Conservation (phyloP, 129 eudicot species). For the Saussurea involucrata region DNA sequence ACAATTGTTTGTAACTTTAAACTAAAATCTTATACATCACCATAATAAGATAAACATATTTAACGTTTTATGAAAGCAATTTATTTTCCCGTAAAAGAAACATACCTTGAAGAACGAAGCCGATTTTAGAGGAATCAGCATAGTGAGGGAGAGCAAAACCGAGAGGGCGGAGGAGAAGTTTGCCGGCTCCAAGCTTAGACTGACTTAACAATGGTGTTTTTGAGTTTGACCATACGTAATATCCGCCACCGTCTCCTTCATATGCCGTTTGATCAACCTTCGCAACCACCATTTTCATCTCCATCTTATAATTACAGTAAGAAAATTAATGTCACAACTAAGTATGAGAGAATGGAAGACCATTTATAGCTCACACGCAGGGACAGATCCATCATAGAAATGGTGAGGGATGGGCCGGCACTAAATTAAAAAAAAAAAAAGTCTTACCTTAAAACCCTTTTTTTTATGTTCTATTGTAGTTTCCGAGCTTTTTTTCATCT, state of each 20-base stretch:
- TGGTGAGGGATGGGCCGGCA: too few species aligned
- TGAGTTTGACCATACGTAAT: constrained; percentile 44
- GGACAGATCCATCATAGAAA: too few species aligned
- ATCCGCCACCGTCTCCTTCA: constrained; percentile 49
- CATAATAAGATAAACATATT: neutral
- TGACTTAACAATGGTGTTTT: constrained; percentile 36
- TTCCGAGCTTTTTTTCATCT: too few species aligned
- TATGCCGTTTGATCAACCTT: constrained; percentile 19
- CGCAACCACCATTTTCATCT: constrained; percentile 28
- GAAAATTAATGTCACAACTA: neutral
- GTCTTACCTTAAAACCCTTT: too few species aligned
- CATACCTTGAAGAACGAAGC: constrained; percentile 50
- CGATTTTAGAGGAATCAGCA: constrained; percentile 53
- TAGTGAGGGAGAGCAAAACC: constrained; percentile 68
- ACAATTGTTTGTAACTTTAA: neutral
- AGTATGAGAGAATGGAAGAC: neutral
- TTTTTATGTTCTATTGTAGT: too few species aligned
- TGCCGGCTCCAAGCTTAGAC: constrained; percentile 48
- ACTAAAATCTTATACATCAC: neutral
- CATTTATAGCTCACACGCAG: neutral
- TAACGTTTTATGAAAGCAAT: neutral
- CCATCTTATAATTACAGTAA: constrained; percentile 19
- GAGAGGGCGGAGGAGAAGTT: constrained; percentile 43
- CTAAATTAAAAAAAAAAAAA: too few species aligned
- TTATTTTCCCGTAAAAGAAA: neutral